Evolutionary conservation across 2,329 filamentous ascomycete genomes (phyloP), one percentile per base, ranked within the genome.

Genomic region (Helotiales sp.): DNA sequence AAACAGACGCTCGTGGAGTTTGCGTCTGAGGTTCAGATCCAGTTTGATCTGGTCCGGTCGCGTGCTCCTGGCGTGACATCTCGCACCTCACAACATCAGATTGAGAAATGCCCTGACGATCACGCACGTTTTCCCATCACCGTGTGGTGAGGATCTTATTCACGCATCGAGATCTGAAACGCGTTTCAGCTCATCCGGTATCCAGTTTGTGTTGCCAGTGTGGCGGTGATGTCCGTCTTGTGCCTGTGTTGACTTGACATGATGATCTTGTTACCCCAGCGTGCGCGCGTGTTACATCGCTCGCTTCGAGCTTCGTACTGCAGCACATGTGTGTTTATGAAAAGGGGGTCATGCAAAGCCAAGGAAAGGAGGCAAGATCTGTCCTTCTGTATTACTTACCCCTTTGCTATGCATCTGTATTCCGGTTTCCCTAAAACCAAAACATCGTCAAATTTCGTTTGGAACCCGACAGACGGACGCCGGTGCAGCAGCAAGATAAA

Each of bases 161-260:
- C n/a, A n/a, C 47, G 7, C 6, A 10, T 52, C 49, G 1, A 54
- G 50, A 34, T 32, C 50, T 34, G 28, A 34, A 54, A 54, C 50
- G 17, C 26, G 50, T 54, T 54, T 54, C 50, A 54, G 50, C 50
- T 54, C 50, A 34, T 54, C 50, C 17, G 50, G 34, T 28, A 6
- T 52, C 26, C 2, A 20, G 30, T 22, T 34, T 32, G n/a, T 20
- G 28, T 28, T n/a, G 30, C 8, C 17, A 7, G 20, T 54, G 28
- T 3, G 49, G 50, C 50, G 50, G 8, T 20, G 50, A 54, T 17
- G 24, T 54, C 28, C 50, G 30, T n/a, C n/a, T n/a, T n/a, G n/a
- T n/a, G n/a, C n/a, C n/a, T 54, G n/a, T 54, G 50, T 28, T 6
- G 26, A 32, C 11, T 34, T 54, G 30, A n/a, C 11, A 20, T 32